These are phyloP conservation scores for Candida tunisiensis DNA, from an alignment of 1,139 yeast species.

Conservation along the genomic window DNA sequence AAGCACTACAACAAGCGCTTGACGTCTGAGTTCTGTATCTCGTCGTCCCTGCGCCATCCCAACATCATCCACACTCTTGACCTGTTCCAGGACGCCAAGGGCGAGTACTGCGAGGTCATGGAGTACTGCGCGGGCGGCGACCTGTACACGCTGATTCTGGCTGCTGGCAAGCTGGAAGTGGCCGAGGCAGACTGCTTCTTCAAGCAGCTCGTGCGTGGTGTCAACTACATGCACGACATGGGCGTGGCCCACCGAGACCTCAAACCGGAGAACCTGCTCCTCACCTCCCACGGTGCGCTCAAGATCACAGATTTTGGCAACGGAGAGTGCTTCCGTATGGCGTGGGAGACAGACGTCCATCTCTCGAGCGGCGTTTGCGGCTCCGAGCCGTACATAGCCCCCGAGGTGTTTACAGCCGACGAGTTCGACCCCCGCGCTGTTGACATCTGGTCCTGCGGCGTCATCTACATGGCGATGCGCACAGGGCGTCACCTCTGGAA, in stretches of 20 bases:
- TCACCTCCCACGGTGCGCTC: constrained; percentile 61
- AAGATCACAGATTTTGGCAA: constrained; percentile 93
- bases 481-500: constrained; percentile 90
- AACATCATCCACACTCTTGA: constrained; percentile 78
- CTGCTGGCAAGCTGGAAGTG: constrained; percentile 56
- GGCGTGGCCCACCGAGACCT: constrained; percentile 90
- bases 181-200: constrained; percentile 90
- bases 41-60: constrained; percentile 59
- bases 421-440: constrained; percentile 82
- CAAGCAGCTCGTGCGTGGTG: constrained; percentile 79
- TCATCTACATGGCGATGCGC: constrained; percentile 96
- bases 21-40: constrained; percentile 70
- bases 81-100: constrained; percentile 70
- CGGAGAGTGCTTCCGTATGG: constrained; percentile 88
- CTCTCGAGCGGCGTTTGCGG: constrained; percentile 76
- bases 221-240: constrained; percentile 88
- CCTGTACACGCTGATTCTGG: constrained; percentile 35
- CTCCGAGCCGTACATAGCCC: constrained; percentile 87
- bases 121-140: constrained; percentile 28
- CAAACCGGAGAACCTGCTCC: constrained; percentile 76
- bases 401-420: constrained; percentile 63
- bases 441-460: constrained; percentile 94
- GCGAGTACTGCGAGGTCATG: constrained; percentile 68
- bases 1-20: constrained; percentile 49
- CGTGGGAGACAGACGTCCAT: constrained; percentile 84